These are phyloP conservation scores for Bifiguratus adelaidae DNA, from an alignment of 192 early-diverging fungal species.

Conservation along the genomic window DNA sequence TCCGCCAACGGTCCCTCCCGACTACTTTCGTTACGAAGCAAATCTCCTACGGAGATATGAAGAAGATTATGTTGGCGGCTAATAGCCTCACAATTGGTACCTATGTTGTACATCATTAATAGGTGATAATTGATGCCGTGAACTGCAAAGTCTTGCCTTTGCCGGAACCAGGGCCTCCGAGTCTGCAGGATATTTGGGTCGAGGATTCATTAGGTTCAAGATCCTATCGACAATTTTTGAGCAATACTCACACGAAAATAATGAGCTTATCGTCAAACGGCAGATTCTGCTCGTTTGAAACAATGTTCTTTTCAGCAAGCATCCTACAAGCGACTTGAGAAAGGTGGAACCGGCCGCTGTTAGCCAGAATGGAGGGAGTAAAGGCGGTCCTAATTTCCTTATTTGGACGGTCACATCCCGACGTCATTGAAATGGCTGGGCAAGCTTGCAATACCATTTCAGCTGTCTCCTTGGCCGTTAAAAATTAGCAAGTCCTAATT, in stretches of 20 bases:
- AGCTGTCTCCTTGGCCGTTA: too few species aligned
- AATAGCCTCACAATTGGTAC: slow-evolving; percentile 43
- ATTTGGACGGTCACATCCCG: too few species aligned
- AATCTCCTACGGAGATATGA: slow-evolving; percentile 49
- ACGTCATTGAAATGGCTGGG: too few species aligned
- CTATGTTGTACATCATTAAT: slow-evolving; percentile 1
- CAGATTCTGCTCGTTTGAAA: background rate
- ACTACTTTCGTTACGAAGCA: slow-evolving; percentile 42
- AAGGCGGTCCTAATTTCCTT: too few species aligned
- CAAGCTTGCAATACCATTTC: too few species aligned
- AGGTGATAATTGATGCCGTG: background rate
- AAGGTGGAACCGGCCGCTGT: background rate
- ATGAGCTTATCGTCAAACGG: background rate
- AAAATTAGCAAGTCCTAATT: too few species aligned
- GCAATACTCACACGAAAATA: background rate
- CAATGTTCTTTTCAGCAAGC: background rate
- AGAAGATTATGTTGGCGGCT: slow-evolving; percentile 25
- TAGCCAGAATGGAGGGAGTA: too few species aligned
- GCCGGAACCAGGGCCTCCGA: background rate
- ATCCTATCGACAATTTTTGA: background rate
- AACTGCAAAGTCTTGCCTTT: background rate
- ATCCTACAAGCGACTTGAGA: background rate
- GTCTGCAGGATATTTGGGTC: background rate
- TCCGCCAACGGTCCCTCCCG: slow-evolving; percentile 25
- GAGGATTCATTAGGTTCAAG: background rate